These are phyloP conservation scores for Candida adriatica DNA, from an alignment of 805 yeast genomes.

Conservation along the genomic window DNA sequence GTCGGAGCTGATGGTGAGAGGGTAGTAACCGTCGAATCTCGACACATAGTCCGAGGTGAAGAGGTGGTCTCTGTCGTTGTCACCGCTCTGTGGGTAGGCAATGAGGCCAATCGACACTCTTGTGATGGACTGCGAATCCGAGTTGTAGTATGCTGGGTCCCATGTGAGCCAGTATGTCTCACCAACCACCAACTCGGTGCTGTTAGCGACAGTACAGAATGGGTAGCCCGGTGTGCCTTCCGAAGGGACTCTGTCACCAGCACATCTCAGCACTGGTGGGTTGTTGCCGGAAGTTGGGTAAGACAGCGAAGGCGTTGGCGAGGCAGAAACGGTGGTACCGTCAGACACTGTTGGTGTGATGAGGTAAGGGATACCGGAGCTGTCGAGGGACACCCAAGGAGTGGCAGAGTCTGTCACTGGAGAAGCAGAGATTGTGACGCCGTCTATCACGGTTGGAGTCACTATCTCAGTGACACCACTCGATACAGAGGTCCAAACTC, in stretches of 20 bases:
- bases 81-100: conserved; percentile 31
- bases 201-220: conserved; percentile 34
- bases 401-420: conserved; percentile 33
- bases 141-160: conserved; percentile 40
- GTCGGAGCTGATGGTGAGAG: conserved; percentile 28
- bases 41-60: conserved; percentile 28
- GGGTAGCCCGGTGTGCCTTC: conserved; percentile 28
- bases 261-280: conserved; percentile 39
- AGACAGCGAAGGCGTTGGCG: conserved; percentile 35
- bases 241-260: conserved; percentile 34
- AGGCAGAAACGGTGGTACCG: conserved; percentile 30
- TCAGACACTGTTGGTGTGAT: conserved; percentile 34
- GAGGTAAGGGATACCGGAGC: conserved; percentile 36
- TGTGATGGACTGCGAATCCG: conserved; percentile 24
- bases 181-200: conserved; percentile 38
- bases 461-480: conserved; percentile 29
- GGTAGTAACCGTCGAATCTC: conserved; percentile 34
- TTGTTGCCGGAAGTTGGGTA: conserved; percentile 32
- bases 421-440: conserved; percentile 35
- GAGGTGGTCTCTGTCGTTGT: conserved; percentile 24
- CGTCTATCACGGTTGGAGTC: conserved; percentile 48
- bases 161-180: conserved; percentile 44
- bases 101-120: conserved; percentile 27
- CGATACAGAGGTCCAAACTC: conserved; percentile 32
- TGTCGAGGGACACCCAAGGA: conserved; percentile 37